These are phyloP conservation scores for Yamadazyma buinensis DNA, from an alignment of 1,139 yeast species.

Conservation along the genomic window DNA sequence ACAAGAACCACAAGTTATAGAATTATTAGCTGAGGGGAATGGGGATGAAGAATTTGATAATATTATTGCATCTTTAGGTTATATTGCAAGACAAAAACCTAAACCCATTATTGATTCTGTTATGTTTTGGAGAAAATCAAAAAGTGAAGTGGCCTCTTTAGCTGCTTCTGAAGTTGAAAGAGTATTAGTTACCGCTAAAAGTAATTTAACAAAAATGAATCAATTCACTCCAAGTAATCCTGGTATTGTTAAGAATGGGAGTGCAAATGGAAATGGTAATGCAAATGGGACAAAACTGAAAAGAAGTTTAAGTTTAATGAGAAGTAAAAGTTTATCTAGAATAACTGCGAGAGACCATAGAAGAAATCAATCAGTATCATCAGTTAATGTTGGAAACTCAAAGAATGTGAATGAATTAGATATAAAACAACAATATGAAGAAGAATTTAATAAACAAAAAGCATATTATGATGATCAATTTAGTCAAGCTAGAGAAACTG, in stretches of 20 bases:
- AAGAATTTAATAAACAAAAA: constrained; percentile 22
- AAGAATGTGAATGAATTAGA: background rate
- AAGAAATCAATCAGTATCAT: constrained; percentile 35
- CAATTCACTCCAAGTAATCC: constrained; percentile 11
- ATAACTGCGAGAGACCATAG: constrained; percentile 27
- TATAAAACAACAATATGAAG: constrained; percentile 8
- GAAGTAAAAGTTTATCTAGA: constrained; percentile 38
- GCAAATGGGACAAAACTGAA: constrained; percentile 22
- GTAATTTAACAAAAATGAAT: constrained; percentile 13
- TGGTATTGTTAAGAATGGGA: constrained; percentile 11
- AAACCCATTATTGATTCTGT: constrained; percentile 96
- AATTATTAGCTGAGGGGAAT: constrained; percentile 74
- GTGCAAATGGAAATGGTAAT: constrained; percentile 1
- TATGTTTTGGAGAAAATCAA: constrained; percentile 94
- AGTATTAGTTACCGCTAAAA: constrained; percentile 22
- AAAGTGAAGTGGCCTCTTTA: constrained; percentile 78
- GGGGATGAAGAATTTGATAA: constrained; percentile 83
- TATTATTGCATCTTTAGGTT: constrained; percentile 81
- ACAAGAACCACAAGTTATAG: constrained; percentile 78
- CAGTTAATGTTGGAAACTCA: constrained; percentile 12
- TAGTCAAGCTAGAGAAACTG: constrained; percentile 60
- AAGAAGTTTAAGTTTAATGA: constrained; percentile 39
- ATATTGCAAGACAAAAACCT: constrained; percentile 84
- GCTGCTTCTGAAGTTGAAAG: constrained; percentile 64
- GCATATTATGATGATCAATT: constrained; percentile 39